Base-by-base conservation (phyloP, 257 asterid species). In the Oldenlandia corymbosa region DNA sequence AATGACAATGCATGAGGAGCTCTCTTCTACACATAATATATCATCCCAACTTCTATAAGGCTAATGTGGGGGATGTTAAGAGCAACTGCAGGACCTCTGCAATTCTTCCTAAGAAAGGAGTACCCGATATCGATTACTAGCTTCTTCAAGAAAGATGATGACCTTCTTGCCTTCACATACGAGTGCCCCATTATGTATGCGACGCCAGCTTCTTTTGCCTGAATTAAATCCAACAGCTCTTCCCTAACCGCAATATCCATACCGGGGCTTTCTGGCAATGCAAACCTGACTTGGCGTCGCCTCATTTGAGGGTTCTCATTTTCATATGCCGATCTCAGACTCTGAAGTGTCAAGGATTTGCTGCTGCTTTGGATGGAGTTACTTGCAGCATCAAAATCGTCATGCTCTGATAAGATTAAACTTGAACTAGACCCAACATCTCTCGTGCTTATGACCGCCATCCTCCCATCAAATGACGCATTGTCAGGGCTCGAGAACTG, bases 101-200 rank as follows among this genome's bases (percentile, higher is more conserved):
- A 92, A 52, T 89, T 92, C 84, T 89, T 92, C 10, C 96, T 80
- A 30, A 89, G 96, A 75, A 92, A 92, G 47, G 95, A 88, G 64
- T 92, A 92, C 2, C 89, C 95, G 18, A 91, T 83, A 79, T 91
- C 95, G 36, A 88, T 85, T n/a, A 86, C 92, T 1, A 86, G 68
- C 71, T 88, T 91, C 78, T 88, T 91, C 72, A 85, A 27, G 67
- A 68, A 87, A 20, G 95, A 78, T 1, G 99, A 83, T 0, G 95
- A 85, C 67, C 92, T 74, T 60, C 95, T 81, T 10, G 97, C 95
- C 83, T 87, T 89, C 50, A 89, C 82, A 3, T 92, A 89, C 0
- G 99, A 92, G 70, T 92, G 99, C 20, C 99, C 98, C 88, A 92
- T 77, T 66, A 92, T 85, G 57, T 89, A 92, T 1, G 99, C 96